These are phyloP conservation scores for Perkinsus marinus DNA, from an alignment of 169 alveolate genomes.

Conservation along the genomic window DNA sequence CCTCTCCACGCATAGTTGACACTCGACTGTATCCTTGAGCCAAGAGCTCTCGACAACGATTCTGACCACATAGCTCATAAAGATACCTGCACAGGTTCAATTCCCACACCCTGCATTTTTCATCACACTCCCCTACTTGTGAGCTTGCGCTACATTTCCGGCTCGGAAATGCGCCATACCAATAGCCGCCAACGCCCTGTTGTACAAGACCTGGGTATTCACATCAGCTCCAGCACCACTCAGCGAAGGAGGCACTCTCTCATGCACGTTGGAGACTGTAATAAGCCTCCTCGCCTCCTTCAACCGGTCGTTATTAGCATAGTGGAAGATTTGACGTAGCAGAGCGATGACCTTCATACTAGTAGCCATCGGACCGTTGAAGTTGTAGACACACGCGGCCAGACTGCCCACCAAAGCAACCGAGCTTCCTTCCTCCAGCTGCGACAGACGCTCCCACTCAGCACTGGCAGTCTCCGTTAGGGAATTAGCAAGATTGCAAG, in stretches of 20 bases:
- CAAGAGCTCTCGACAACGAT: constrained; percentile 79
- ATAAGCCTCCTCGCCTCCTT: constrained; percentile 64
- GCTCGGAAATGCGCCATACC: constrained; percentile 90
- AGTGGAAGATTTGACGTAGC: background rate
- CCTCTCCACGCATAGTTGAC: constrained; percentile 4
- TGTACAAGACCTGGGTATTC: constrained; percentile 78
- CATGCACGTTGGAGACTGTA: constrained; percentile 64
- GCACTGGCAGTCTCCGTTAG: background rate
- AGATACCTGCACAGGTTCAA: constrained; percentile 27
- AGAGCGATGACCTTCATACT: background rate
- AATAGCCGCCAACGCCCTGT: constrained; percentile 82
- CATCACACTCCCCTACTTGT: constrained; percentile 10
- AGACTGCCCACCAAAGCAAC: background rate
- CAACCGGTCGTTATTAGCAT: background rate
- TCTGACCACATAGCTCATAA: constrained; percentile 77
- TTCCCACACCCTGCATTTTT: background rate
- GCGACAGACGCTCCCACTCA: background rate
- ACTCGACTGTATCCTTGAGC: constrained; percentile 65
- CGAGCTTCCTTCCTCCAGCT: background rate
- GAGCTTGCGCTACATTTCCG: constrained; percentile 79
- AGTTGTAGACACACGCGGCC: background rate
- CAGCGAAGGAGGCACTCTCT: constrained; percentile 58
- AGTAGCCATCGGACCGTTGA: background rate
- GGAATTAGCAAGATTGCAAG: background rate
- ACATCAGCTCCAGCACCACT: constrained; percentile 37